Evolutionary conservation across 805 yeast genomes (phyloP).

Genomic region (Kazachstania martiniae): DNA sequence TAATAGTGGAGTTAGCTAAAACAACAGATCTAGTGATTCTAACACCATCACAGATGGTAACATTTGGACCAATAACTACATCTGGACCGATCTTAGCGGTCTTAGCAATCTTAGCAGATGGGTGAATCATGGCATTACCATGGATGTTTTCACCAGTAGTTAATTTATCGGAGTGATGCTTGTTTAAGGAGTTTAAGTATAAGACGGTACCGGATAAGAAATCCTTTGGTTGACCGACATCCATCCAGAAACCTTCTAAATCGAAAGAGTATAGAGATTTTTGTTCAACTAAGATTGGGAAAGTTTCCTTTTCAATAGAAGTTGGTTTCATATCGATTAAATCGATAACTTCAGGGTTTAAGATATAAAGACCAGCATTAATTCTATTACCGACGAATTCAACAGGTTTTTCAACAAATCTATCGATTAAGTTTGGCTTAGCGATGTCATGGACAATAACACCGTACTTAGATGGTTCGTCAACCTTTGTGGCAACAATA

Average conservation of each 20-base stretch:
- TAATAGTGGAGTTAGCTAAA: slow-evolving; percentile 79
- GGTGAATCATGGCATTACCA: slow-evolving; percentile 89
- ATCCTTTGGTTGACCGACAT: slow-evolving; percentile 99
- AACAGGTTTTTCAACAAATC: slow-evolving; percentile 98
- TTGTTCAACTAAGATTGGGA: slow-evolving; percentile 89
- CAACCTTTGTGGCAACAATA: slow-evolving; percentile 98
- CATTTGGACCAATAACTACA: slow-evolving; percentile 96
- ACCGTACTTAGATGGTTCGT: slow-evolving; percentile 99
- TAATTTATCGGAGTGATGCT: slow-evolving; percentile 64
- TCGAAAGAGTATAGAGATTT: slow-evolving; percentile 89
- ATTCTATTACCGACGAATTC: slow-evolving; percentile 99
- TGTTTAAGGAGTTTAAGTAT: slow-evolving; percentile 77
- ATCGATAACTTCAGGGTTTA: slow-evolving; percentile 96
- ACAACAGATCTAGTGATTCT: slow-evolving; percentile 94
- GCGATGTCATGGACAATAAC: slow-evolving; percentile 96
- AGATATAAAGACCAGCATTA: slow-evolving; percentile 96
- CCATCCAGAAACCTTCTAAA: slow-evolving; percentile 99
- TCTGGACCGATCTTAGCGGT: slow-evolving; percentile 96
- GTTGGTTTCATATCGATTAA: slow-evolving; percentile 97
- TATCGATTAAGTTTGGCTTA: slow-evolving; percentile 89
- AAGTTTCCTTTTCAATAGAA: slow-evolving; percentile 98
- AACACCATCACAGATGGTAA: slow-evolving; percentile 93
- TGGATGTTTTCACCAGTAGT: slow-evolving; percentile 63
- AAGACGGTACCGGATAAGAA: slow-evolving; percentile 92
- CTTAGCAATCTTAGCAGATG: slow-evolving; percentile 87